These are phyloP conservation scores for Colletotrichum lini DNA, from an alignment of 2,329 filamentous ascomycete genomes.

Conservation along the genomic window DNA sequence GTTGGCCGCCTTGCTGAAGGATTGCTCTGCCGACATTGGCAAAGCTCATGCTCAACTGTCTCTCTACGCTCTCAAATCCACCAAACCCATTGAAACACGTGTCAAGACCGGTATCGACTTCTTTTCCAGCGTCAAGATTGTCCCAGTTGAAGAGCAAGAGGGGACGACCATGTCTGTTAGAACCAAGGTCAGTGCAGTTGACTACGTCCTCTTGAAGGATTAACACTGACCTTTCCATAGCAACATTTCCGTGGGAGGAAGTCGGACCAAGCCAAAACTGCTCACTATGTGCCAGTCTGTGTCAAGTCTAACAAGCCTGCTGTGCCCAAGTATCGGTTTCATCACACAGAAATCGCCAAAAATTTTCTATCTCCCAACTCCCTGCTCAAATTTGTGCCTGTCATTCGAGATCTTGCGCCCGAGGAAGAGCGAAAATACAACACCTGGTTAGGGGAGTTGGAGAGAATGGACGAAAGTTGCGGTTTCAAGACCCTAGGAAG, in stretches of 20 bases:
- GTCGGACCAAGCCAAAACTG: constrained; percentile 56
- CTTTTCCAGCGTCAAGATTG: constrained; percentile 61
- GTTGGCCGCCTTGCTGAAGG: constrained; percentile 29
- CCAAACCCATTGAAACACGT: constrained; percentile 57
- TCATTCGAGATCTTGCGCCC: constrained; percentile 69
- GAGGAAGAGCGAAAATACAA: constrained; percentile 70
- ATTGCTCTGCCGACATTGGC: constrained; percentile 60
- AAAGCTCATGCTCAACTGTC: constrained; percentile 62
- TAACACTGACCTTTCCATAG: constrained; percentile 46
- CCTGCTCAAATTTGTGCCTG: constrained; percentile 72
- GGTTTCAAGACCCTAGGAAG: constrained; percentile 68
- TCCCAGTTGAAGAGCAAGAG: constrained; percentile 50
- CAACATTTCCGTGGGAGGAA: constrained; percentile 61
- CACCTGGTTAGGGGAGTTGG: constrained; percentile 70
- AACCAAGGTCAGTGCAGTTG: constrained; percentile 60
- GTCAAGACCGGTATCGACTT: constrained; percentile 61
- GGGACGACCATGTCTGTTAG: constrained; percentile 63
- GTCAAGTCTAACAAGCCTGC: constrained; percentile 65
- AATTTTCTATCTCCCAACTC: constrained; percentile 73
- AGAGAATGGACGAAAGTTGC: constrained; percentile 70
- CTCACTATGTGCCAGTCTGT: constrained; percentile 58
- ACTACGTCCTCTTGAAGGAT: background rate
- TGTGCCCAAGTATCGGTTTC: constrained; percentile 72
- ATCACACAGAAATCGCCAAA: constrained; percentile 72
- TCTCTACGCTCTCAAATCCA: constrained; percentile 61